Base-by-base conservation (phyloP, 805 yeast species). In the Debaryomyces castellii region DNA sequence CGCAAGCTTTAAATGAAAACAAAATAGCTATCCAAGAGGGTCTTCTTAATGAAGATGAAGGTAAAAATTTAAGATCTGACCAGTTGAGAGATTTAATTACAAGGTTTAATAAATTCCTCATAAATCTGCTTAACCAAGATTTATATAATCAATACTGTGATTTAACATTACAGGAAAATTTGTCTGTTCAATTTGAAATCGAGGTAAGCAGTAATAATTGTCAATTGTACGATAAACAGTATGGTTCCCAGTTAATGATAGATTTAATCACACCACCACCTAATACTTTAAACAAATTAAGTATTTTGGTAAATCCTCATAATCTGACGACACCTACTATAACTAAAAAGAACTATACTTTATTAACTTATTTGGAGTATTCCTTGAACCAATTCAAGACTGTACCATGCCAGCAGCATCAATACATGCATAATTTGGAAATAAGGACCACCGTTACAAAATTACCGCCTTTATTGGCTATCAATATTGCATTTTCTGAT, bases 401-500 rank as follows among this genome's bases (percentile, higher is more conserved):
- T 28, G 72, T 77, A 4, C 73, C 78, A 12, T 76, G 81, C 20
- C 66, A 76, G 20, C 68, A 67, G 27, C 65, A 48, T 36, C 57
- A 45, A 33, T 56, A 48, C 17, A 61, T 64, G 1, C 63, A 59
- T 43, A 61, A 73, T 3, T 69, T 85, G 28, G 85, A 84, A 51
- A 75, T 80, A 3, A 70, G 73, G 22, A 72, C 76, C 43, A 66
- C 72, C 1, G 75, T 85, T 1, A 67, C 71, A n/a, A 72, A 71
- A 36, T 64, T 85, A 23, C 90, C 96, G 0, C 82, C 85, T 1
- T 71, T 88, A 9, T 59, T 89, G 25, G 74, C 84, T 2, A 63
- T 87, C 40, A 87, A 87, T 52, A 54, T 87, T 16, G 74, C 79
- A 41, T 66, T 87, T 41, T 60, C 72, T 16, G 76, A 76, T 35